Evolutionary conservation across 129 eudicot species (phyloP).

Genomic region (Flaveria linearis): DNA sequence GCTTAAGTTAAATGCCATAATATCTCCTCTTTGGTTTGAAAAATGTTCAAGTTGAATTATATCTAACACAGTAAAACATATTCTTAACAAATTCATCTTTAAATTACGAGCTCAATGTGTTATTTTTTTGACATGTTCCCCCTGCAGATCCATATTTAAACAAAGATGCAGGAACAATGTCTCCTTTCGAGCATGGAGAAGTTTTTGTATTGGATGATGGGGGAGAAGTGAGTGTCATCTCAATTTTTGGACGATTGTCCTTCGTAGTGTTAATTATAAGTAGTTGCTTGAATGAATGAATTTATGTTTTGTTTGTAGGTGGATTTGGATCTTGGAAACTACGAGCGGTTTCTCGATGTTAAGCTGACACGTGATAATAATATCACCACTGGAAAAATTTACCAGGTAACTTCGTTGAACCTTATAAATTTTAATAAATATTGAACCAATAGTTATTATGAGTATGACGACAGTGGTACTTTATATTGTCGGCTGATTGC

Average conservation of each 20-base stretch:
- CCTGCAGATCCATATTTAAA: conserved; percentile 92
- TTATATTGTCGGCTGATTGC: background rate
- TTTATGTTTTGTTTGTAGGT: conserved; percentile 53
- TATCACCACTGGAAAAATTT: conserved; percentile 94
- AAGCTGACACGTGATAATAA: conserved; percentile 86
- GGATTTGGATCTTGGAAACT: conserved; percentile 99
- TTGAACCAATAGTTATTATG: background rate
- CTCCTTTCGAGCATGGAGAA: conserved; percentile 98
- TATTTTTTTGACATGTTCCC: conserved; percentile 1
- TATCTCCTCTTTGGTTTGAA: conserved; percentile 5
- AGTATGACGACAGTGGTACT: background rate
- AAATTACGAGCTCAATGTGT: background rate
- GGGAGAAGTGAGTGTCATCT: conserved; percentile 70
- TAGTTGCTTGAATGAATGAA: background rate
- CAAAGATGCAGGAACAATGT: conserved; percentile 99
- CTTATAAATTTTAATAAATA: conserved; percentile 1
- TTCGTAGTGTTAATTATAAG: background rate
- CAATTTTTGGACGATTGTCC: background rate
- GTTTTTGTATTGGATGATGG: conserved; percentile 96
- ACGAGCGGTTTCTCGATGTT: conserved; percentile 91
- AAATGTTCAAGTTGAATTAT: conserved; percentile 9
- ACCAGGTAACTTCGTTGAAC: conserved; percentile 51
- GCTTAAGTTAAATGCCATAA: background rate
- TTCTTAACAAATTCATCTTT: background rate
- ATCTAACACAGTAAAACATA: background rate